Evolutionary conservation across 139 green algal genomes (phyloP).

Genomic region (Edaphochlamys debaryana): DNA sequence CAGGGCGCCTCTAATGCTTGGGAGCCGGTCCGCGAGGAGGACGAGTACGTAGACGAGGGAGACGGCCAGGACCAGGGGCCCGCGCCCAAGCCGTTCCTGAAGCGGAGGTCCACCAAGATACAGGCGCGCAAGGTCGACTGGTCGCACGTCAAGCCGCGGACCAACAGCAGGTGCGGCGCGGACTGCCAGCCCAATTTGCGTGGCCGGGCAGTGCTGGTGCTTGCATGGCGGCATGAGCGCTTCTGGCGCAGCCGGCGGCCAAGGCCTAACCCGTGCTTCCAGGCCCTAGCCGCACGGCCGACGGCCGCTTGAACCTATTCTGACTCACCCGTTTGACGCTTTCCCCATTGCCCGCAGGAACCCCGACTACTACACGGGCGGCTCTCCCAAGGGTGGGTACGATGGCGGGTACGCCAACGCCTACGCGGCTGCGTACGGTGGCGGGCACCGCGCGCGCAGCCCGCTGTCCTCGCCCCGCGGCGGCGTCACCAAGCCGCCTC

Average conservation of each 20-base stretch:
- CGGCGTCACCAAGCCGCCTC: not conserved
- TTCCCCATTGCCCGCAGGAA: not conserved
- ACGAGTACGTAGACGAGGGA: not conserved
- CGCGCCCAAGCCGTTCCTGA: constrained; percentile 50
- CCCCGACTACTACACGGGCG: constrained; percentile 11
- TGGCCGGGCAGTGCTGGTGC: not conserved
- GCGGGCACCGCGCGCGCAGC: not conserved
- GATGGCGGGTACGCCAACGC: not conserved
- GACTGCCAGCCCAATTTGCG: no score
- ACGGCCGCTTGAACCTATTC: no score
- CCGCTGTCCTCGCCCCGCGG: not conserved
- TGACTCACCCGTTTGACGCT: no score
- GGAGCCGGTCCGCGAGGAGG: not conserved
- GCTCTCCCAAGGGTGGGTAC: not conserved
- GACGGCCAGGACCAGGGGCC: not conserved
- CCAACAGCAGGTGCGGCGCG: constrained; percentile 39
- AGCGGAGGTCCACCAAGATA: constrained; percentile 34
- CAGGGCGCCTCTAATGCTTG: no score
- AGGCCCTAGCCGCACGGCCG: no score
- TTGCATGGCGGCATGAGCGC: not conserved
- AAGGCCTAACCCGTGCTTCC: no score
- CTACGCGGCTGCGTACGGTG: not conserved
- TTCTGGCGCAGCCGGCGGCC: not conserved
- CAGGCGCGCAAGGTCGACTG: constrained; percentile 46
- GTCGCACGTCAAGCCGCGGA: constrained; percentile 50